phyloP scores from a whole-genome alignment of 1,139 yeast genomes.

The Diutina pseudorugosa region DNA sequence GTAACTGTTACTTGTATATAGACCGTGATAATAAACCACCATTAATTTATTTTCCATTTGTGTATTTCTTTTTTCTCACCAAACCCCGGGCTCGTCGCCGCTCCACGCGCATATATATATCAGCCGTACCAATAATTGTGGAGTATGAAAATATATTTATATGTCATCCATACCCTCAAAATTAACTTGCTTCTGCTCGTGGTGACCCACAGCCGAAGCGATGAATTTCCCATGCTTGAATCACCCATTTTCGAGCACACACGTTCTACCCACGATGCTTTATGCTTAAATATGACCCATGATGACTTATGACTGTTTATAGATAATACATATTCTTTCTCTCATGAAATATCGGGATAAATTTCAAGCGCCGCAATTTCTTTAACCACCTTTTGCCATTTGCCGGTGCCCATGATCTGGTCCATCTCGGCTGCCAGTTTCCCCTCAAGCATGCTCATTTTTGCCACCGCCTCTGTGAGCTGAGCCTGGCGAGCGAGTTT shows the following conservation, averaged over 20 bases:
- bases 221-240: neutral
- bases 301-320: neutral
- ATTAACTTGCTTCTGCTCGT: conserved; percentile 25
- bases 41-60: neutral
- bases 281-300: neutral
- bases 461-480: conserved; percentile 30
- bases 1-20: conserved; percentile 7
- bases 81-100: neutral
- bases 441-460: conserved; percentile 34
- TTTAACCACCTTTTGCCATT: conserved; percentile 14
- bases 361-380: neutral
- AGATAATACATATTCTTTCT: neutral
- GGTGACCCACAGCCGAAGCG: conserved; percentile 9
- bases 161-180: conserved; percentile 24
- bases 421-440: conserved; percentile 27
- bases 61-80: neutral
- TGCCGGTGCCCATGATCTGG: conserved; percentile 20
- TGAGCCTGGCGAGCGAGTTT: conserved; percentile 26
- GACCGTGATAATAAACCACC: conserved; percentile 5
- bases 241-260: neutral
- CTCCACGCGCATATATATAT: neutral
- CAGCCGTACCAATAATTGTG: neutral
- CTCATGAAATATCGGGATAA: neutral
- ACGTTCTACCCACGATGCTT: neutral
- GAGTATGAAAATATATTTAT: neutral